Conservation (phyloP, 31 red algal species). For the Bonnemaisonia californica region DNA sequence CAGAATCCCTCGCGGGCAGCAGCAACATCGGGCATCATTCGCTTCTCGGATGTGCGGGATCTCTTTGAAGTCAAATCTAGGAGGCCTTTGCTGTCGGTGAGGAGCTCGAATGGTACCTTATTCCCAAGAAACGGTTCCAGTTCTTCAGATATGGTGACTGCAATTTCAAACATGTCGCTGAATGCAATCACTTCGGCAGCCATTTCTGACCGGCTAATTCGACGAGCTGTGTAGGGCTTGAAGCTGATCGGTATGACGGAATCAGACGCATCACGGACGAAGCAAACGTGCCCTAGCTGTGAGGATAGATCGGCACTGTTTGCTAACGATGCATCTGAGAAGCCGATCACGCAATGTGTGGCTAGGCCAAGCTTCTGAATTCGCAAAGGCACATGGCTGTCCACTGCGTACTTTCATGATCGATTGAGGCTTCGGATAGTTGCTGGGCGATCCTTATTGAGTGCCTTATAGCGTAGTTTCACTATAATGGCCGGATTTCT, state of each 20-base stretch:
- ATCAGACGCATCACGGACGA: conserved; percentile 4
- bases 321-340: conserved; percentile 19
- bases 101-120: too few relatives aligned
- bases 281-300: neutral
- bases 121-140: neutral
- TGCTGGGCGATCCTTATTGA: neutral
- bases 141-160: neutral
- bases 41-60: conserved; percentile 15
- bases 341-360: neutral
- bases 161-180: conserved; percentile 17
- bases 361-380: neutral
- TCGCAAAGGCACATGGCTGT: neutral
- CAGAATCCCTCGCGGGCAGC: neutral
- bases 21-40: conserved; percentile 20
- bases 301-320: neutral
- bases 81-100: too few relatives aligned
- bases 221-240: conserved; percentile 4
- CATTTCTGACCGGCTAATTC: neutral
- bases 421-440: neutral
- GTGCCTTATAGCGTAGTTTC: neutral
- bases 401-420: neutral
- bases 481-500: too few relatives aligned
- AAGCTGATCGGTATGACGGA: neutral
- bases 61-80: conserved; percentile 1
- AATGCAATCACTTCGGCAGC: conserved; percentile 33